Percentiles rank a stretch among this genome's conserved stretches.
These are phyloP conservation scores for Phenoliferia sp. DNA, from an alignment of 1,284 basidiomycete species.

Conservation along the genomic window DNA sequence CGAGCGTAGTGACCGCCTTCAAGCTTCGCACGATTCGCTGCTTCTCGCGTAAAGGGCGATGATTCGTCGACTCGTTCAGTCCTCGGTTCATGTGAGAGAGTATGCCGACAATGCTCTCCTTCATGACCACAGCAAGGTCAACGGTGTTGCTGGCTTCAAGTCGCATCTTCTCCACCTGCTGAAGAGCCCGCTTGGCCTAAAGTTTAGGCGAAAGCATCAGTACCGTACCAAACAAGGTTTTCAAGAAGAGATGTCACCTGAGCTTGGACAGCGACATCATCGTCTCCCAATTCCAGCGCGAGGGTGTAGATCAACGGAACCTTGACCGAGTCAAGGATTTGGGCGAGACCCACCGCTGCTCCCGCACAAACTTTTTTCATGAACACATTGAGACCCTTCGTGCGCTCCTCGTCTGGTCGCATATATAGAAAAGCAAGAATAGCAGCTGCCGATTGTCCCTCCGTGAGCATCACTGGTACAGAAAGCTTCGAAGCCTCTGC, in stretches of 20 bases:
- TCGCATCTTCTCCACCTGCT: constrained; percentile 48
- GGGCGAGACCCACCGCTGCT: neutral
- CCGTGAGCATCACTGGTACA: constrained; percentile 58
- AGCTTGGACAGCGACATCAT: constrained; percentile 1
- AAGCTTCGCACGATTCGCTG: constrained; percentile 72
- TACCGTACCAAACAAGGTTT: too few relatives aligned
- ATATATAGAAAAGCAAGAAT: constrained; percentile 70
- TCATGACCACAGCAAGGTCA: constrained; percentile 59
- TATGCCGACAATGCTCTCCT: constrained; percentile 70
- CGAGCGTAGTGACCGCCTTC: constrained; percentile 63
- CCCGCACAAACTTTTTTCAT: constrained; percentile 43
- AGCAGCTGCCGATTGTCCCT: constrained; percentile 48
- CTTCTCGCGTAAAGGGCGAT: constrained; percentile 62
- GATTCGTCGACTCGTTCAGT: constrained; percentile 72
- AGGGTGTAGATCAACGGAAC: constrained; percentile 27
- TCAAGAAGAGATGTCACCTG: constrained; percentile 3
- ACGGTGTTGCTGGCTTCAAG: constrained; percentile 33
- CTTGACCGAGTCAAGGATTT: constrained; percentile 51
- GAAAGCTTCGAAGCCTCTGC: constrained; percentile 50
- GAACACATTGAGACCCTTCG: constrained; percentile 61
- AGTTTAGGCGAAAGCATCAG: too few relatives aligned
- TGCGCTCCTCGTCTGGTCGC: constrained; percentile 52
- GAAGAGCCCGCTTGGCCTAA: constrained; percentile 49
- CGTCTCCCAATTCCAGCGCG: constrained; percentile 27
- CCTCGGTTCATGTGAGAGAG: constrained; percentile 75